Percentiles rank a stretch among this genome's conserved stretches.
phyloP scores from a whole-genome alignment of 441 rosid genomes.

The Erysimum cheiri region DNA sequence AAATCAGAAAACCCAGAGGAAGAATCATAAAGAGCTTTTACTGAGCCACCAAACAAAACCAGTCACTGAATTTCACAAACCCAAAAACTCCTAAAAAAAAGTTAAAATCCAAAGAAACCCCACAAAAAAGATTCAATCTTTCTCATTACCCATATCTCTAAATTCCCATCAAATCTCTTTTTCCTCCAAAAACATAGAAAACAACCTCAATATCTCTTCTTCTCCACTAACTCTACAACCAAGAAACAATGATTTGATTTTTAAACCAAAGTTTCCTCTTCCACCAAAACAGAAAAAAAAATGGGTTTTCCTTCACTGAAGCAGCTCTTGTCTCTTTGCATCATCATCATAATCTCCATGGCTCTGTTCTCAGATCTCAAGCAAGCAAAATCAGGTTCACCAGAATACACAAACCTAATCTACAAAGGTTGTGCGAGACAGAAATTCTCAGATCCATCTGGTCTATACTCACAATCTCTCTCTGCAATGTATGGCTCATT shows the following conservation, averaged over 20 bases:
- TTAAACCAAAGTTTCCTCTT: background rate
- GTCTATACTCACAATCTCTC: conserved; percentile 84
- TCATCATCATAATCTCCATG: conserved; percentile 44
- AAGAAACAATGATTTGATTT: conserved; percentile 60
- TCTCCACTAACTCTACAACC: conserved; percentile 2
- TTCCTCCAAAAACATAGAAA: conserved; percentile 6
- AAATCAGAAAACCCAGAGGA: conserved; percentile 32
- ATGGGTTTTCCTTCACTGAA: conserved; percentile 58
- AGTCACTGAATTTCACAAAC: conserved; percentile 26
- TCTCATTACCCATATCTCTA: conserved; percentile 42
- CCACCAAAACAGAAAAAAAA: background rate
- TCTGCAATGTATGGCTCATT: conserved; percentile 84
- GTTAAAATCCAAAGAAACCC: conserved; percentile 24
- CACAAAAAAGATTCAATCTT: conserved; percentile 34
- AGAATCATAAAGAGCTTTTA: conserved; percentile 30
- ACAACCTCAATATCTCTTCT: background rate
- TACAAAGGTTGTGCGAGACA: conserved; percentile 92
- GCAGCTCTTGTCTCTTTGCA: conserved; percentile 31
- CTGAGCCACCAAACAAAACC: conserved; percentile 36
- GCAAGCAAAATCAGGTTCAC: conserved; percentile 55
- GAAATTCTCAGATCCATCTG: conserved; percentile 78
- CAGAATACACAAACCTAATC: conserved; percentile 69
- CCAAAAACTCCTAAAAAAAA: background rate
- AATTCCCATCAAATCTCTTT: conserved; percentile 35
- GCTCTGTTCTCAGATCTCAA: conserved; percentile 46